Evolutionary conservation across 2,329 filamentous ascomycete genomes (phyloP).

Genomic region (Diplodia corticola): DNA sequence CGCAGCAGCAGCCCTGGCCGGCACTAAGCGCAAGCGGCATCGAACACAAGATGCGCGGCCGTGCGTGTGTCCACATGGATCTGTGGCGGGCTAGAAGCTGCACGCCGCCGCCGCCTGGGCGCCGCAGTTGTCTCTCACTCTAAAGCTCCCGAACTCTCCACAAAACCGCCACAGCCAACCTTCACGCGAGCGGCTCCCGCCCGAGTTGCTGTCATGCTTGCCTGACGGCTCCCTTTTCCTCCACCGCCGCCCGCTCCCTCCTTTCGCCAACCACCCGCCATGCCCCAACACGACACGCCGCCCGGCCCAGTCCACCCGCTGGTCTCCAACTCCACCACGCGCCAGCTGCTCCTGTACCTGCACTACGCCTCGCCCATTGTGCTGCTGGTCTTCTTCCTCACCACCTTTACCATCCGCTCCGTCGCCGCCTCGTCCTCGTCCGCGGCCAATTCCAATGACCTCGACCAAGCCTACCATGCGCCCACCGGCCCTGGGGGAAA

Average conservation of each 20-base stretch:
- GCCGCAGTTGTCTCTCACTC: constrained; percentile 20
- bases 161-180: constrained; percentile 17
- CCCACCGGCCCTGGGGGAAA: constrained; percentile 79
- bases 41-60: not conserved
- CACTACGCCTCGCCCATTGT: constrained; percentile 64
- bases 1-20: constrained; percentile 1
- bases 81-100: constrained; percentile 14
- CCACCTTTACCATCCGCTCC: constrained; percentile 62
- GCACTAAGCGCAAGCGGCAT: constrained; percentile 6
- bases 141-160: constrained; percentile 19
- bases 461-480: constrained; percentile 36
- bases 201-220: constrained; percentile 21
- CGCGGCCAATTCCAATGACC: constrained; percentile 36
- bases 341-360: constrained; percentile 36
- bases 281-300: constrained; percentile 23
- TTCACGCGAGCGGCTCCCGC: constrained; percentile 17
- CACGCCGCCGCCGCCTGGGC: constrained; percentile 10
- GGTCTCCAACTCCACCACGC: constrained; percentile 29
- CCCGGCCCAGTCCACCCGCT: constrained; percentile 19
- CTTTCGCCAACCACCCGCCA: constrained; percentile 22
- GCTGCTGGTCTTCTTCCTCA: constrained; percentile 64
- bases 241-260: constrained; percentile 10
- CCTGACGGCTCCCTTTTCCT: constrained; percentile 23
- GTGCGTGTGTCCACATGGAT: constrained; percentile 15
- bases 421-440: constrained; percentile 53